Base-by-base conservation (phyloP, 352 stramenopile species). In the Lagenidium giganteum region DNA sequence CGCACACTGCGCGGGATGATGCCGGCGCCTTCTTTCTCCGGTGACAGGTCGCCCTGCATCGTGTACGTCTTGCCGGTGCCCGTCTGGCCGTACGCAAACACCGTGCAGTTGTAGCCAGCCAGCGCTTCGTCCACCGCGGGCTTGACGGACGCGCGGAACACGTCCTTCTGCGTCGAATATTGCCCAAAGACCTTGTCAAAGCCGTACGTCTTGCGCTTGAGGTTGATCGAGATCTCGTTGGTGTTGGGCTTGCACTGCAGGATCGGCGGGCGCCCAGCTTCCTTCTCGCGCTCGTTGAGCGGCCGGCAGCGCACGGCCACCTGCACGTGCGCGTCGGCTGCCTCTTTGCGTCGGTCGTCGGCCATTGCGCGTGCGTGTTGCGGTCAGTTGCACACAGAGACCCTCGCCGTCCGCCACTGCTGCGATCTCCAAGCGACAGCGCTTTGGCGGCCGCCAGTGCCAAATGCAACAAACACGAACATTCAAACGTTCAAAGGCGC, bases 51-150 rank as follows among this genome's bases (percentile, higher is more conserved):
- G 26, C 95, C 96, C 64, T 98, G 95, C 93, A 99, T 99, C 3
- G 96, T 99, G 70, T 98, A 91, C 29, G 96, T 99, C 71, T 99
- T 99, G 28, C 96, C 95, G 14, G 95, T 98, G 29, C 95, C 94
- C 3, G 83, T 97, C 70, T 99, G 96, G 35, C 96, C 96, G 59
- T 99, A 99, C 20, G 95, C 94, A 62, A 98, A 98, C 11, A 98
- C 89, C 7, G 92, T 98, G 57, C 82, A 97, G 64, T 98, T 98
- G 67, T 96, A 98, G 0, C 95, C 95, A 0, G 70, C 71, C 30
- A 99, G 76, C 29, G 98, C 94, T 65, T 98, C 96, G 26, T 95
- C 83, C 23, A 99, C 96, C 9, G 97, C 94, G 4, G 95, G 96
- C 30, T 88, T 82, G 21, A 99, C 87, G 8, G 79, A 84, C 5